Evolutionary conservation across 306 rosid species (phyloP).

Genomic region (Vicia faba): DNA sequence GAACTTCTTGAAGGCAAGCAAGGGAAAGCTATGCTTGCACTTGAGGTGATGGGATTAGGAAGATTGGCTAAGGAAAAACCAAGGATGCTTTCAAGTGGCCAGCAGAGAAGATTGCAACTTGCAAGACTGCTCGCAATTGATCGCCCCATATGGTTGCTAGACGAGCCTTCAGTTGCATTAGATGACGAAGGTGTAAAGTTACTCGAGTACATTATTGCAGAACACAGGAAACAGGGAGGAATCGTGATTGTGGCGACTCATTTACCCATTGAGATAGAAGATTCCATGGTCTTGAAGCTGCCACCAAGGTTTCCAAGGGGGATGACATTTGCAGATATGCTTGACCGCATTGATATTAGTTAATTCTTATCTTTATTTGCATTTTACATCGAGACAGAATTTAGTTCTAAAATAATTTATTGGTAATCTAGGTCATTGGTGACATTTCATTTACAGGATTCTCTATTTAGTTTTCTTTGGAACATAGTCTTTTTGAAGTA

Average conservation of each 20-base stretch:
- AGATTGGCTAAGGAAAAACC: slow-evolving; percentile 75
- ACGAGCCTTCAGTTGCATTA: slow-evolving; percentile 91
- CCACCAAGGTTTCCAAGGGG: slow-evolving; percentile 92
- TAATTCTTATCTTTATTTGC: slow-evolving; percentile 16
- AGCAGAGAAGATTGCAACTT: slow-evolving; percentile 80
- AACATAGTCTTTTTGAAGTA: neutral
- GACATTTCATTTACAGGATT: neutral
- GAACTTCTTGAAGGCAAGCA: slow-evolving; percentile 79
- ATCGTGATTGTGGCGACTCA: slow-evolving; percentile 75
- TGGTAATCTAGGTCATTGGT: slow-evolving; percentile 11
- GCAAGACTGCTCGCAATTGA: slow-evolving; percentile 86
- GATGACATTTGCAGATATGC: slow-evolving; percentile 78
- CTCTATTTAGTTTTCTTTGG: neutral
- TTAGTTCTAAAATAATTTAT: slow-evolving; percentile 3
- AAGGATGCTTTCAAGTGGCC: slow-evolving; percentile 84
- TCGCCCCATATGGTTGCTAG: slow-evolving; percentile 89
- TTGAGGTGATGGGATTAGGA: slow-evolving; percentile 87
- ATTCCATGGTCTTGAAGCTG: slow-evolving; percentile 66
- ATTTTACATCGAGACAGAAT: neutral
- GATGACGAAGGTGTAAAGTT: slow-evolving; percentile 83
- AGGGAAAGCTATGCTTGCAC: slow-evolving; percentile 71
- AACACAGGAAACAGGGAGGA: slow-evolving; percentile 82
- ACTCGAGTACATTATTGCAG: slow-evolving; percentile 72
- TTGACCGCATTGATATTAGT: slow-evolving; percentile 58
- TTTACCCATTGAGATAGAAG: slow-evolving; percentile 77